A percentile compares a stretch with the other conserved stretches of the same genome.
phyloP scores from a whole-genome alignment of 495 filamentous ascomycete genomes.

The Neurospora sp. region DNA sequence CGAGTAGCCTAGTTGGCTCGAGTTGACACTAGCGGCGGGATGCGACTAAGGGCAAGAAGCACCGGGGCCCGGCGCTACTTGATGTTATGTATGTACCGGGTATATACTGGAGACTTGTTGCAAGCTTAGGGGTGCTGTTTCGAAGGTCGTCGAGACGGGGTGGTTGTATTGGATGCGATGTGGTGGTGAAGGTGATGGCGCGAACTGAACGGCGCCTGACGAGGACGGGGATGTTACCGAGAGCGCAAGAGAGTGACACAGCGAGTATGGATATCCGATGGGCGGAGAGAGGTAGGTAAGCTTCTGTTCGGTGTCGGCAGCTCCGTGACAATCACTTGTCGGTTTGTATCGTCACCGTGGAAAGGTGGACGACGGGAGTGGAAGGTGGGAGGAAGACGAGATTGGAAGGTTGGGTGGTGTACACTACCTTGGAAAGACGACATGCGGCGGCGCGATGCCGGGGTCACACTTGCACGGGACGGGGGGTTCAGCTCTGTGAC shows the following conservation, averaged over 20 bases:
- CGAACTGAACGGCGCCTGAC: not conserved
- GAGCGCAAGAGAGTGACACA: not conserved
- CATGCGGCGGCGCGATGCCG: not conserved
- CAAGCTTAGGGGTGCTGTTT: not conserved
- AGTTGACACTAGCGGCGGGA: slow-evolving; percentile 3
- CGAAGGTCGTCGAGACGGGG: not conserved
- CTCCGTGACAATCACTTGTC: not conserved
- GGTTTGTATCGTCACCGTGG: not conserved
- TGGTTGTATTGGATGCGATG: not conserved
- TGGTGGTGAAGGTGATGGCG: not conserved
- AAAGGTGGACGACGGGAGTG: not conserved
- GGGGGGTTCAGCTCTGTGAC: not conserved
- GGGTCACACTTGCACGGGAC: not conserved
- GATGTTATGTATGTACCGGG: not conserved
- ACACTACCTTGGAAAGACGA: not conserved
- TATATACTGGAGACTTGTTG: not conserved
- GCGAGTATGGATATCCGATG: not conserved
- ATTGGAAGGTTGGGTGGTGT: not conserved
- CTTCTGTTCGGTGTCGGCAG: not conserved
- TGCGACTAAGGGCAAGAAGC: not conserved
- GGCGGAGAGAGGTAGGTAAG: not conserved
- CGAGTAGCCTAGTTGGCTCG: not conserved
- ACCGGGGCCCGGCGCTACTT: not conserved
- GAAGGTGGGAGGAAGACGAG: not conserved
- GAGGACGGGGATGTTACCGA: not conserved